Percentiles rank a stretch among this genome's conserved stretches.
These are phyloP conservation scores for Pythium myriotylum DNA, from an alignment of 352 stramenopile genomes.

Conservation along the genomic window DNA sequence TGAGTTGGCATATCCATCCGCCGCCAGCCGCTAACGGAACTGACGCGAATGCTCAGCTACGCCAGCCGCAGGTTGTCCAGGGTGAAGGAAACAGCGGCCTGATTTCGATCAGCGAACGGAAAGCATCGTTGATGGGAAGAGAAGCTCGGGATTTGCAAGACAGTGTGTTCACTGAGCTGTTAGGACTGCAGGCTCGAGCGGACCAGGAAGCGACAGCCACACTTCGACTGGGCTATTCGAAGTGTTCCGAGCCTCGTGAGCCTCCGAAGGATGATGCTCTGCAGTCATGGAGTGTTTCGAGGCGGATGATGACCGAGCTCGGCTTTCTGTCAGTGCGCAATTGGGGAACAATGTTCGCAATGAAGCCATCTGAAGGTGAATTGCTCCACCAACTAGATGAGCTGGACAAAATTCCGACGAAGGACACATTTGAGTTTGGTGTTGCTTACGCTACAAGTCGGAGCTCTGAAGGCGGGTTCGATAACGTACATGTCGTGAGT, in stretches of 20 bases:
- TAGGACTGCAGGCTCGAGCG: slow-evolving; percentile 59
- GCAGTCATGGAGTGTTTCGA: slow-evolving; percentile 72
- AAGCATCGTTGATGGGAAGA: slow-evolving; percentile 50
- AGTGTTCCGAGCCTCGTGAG: slow-evolving; percentile 40
- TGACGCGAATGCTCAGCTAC: slow-evolving; percentile 17
- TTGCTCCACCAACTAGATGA: slow-evolving; percentile 67
- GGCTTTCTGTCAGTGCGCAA: slow-evolving; percentile 85
- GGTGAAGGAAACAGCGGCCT: slow-evolving; percentile 79
- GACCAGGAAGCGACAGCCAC: slow-evolving; percentile 33
- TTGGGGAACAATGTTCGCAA: slow-evolving; percentile 82
- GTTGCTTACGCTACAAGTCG: slow-evolving; percentile 71
- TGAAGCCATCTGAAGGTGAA: slow-evolving; percentile 58
- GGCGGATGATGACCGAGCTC: slow-evolving; percentile 83
- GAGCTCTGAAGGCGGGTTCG: slow-evolving; percentile 71
- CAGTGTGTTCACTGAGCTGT: slow-evolving; percentile 65
- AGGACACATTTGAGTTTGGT: slow-evolving; percentile 84
- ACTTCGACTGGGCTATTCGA: slow-evolving; percentile 15
- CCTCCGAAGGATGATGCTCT: slow-evolving; percentile 59
- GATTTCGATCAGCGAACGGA: slow-evolving; percentile 63
- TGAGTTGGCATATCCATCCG: slow-evolving; percentile 64
- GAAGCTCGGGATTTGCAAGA: slow-evolving; percentile 62
- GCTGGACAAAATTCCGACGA: slow-evolving; percentile 74
- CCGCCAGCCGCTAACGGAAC: slow-evolving; percentile 10
- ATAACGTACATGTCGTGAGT: slow-evolving; percentile 72
- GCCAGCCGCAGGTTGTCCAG: slow-evolving; percentile 38